phyloP scores from a whole-genome alignment of 495 filamentous ascomycete genomes.

The Penicillium daleae region DNA sequence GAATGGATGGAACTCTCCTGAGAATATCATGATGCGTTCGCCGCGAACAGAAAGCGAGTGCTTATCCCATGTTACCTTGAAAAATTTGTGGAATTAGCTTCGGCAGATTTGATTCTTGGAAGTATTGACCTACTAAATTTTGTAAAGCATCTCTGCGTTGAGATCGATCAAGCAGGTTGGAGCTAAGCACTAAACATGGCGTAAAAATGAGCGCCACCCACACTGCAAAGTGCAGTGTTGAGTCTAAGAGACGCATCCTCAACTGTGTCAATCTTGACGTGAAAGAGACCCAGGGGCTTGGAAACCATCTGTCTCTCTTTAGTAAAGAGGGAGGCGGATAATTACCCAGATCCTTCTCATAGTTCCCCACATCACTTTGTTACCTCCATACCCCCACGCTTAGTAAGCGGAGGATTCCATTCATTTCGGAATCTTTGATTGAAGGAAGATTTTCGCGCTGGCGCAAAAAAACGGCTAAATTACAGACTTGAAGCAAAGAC shows the following conservation, averaged over 20 bases:
- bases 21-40: slow-evolving; percentile 66
- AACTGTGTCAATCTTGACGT: neutral
- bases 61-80: slow-evolving; percentile 66
- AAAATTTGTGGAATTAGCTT: neutral
- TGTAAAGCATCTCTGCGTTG: slow-evolving; percentile 13
- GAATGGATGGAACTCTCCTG: slow-evolving; percentile 71
- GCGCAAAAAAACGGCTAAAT: slow-evolving; percentile 3
- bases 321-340: neutral
- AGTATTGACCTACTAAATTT: slow-evolving; percentile 11
- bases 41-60: slow-evolving; percentile 67
- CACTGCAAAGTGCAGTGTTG: neutral
- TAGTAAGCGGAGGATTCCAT: neutral
- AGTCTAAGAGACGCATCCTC: neutral
- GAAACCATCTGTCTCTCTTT: neutral
- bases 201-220: neutral
- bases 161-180: neutral
- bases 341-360: neutral
- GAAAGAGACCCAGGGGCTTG: neutral
- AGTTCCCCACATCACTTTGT: neutral
- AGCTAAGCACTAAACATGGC: neutral
- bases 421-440: neutral
- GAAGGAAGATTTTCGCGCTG: slow-evolving; percentile 12
- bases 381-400: neutral
- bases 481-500: neutral
- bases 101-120: too few relatives aligned